Evolutionary conservation across 371 early-diverging fungal genomes (phyloP).

Genomic region (Rhizopus arrhizus): DNA sequence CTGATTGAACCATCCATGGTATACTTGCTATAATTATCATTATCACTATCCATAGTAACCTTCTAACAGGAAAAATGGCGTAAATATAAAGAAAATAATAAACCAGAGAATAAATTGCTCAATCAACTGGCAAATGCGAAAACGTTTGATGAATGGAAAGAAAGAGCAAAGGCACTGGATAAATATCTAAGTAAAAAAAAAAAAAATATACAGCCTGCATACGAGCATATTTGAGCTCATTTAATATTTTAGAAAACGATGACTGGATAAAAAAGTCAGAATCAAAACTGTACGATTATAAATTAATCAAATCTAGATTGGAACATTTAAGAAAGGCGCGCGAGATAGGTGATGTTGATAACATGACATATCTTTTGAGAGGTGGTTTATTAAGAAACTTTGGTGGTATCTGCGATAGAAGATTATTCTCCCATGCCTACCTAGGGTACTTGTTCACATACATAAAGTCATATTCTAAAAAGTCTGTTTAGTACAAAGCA

Average conservation of each 20-base stretch:
- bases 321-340: constrained; percentile 57
- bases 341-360: constrained; percentile 54
- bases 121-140: constrained; percentile 44
- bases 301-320: constrained; percentile 59
- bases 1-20: constrained; percentile 36
- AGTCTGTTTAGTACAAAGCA: constrained; percentile 58
- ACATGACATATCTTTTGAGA: constrained; percentile 65
- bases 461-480: background rate
- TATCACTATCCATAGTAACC: no score
- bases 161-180: constrained; percentile 59
- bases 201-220: no score
- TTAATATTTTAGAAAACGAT: constrained; percentile 48
- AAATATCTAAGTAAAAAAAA: constrained; percentile 18
- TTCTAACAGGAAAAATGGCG: constrained; percentile 33
- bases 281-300: constrained; percentile 69
- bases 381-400: constrained; percentile 70
- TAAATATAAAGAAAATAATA: constrained; percentile 26
- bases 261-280: constrained; percentile 57
- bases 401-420: constrained; percentile 72
- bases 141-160: constrained; percentile 64
- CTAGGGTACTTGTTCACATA: constrained; percentile 42
- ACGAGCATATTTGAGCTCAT: no score
- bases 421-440: constrained; percentile 60
- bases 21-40: no score
- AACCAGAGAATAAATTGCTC: constrained; percentile 45